phyloP scores from a whole-genome alignment of 768 basidiomycete species.

The Mycena chlorophos region DNA sequence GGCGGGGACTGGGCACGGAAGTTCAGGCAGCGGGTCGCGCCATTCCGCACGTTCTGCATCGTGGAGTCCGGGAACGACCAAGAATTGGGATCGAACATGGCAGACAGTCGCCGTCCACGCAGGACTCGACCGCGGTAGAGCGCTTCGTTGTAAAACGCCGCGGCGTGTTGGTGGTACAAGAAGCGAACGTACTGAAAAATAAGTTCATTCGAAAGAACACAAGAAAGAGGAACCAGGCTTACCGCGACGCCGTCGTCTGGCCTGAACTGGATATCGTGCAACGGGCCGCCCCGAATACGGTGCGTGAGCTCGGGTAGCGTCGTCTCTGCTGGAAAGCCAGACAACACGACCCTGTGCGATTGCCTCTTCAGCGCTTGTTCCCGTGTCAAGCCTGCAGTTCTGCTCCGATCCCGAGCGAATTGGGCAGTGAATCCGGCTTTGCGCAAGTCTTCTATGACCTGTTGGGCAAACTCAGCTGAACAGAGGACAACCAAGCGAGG shows the following conservation, averaged over 20 bases:
- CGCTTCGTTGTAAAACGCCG: slow-evolving; percentile 3
- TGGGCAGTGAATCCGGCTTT: background rate
- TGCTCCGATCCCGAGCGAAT: slow-evolving; percentile 7
- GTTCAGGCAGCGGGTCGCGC: slow-evolving; percentile 11
- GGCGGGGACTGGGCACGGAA: background rate
- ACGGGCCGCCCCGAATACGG: slow-evolving; percentile 13
- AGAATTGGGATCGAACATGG: background rate
- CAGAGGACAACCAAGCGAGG: background rate
- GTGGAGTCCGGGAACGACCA: background rate
- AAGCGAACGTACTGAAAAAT: slow-evolving; percentile 13
- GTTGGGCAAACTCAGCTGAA: background rate
- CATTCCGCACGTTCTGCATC: background rate
- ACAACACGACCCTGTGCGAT: slow-evolving; percentile 4
- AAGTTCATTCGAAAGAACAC: background rate
- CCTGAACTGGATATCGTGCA: background rate
- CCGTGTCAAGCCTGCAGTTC: background rate
- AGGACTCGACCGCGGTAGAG: slow-evolving; percentile 5
- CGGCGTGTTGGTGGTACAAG: slow-evolving; percentile 2
- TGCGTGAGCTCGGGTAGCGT: slow-evolving; percentile 6
- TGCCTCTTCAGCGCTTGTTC: background rate
- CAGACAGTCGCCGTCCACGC: background rate
- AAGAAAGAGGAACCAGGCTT: background rate
- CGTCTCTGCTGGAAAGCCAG: background rate
- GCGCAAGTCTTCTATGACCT: slow-evolving; percentile 5
- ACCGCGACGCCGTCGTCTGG: slow-evolving; percentile 7